Base-by-base conservation (phyloP, 768 basidiomycete species). In the Postia placenta region DNA sequence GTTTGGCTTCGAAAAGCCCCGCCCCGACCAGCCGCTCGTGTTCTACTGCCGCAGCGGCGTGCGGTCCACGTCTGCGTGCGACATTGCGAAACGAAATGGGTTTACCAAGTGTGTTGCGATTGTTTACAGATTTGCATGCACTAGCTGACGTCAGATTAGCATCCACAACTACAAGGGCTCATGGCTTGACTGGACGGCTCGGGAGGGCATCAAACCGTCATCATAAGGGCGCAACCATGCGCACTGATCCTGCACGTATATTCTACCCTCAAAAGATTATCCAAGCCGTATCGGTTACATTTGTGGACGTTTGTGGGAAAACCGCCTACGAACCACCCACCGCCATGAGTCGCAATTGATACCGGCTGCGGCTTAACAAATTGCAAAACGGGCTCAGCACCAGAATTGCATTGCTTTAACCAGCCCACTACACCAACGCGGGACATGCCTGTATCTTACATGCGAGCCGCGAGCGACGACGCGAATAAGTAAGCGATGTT, bases 21-120 rank as follows among this genome's bases (percentile, higher is more conserved):
- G 62, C 52, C 75, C 70, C 56, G 64, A 73, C 47, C 87, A 94
- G 59, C 85, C 89, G 59, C 68, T 96, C 27, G 80, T 86, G 25
- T 92, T 94, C 64, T 95, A 92, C 68, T 97, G 94, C 66, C 76
- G 92, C 42, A 91, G 90, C 48, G 94, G 94, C 11, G 81, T 80
- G 65, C 76, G 94, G 42, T 89, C 89, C 52, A 73, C 84, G 2
- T 80, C 84, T 11, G 94, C 94, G 2, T 74, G 84, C 47, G 90
- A 95, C 60, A 75, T 88, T 37, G 89, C 91, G 0, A 82, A 80
- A 59, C 70, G 87, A 53, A 86, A 84, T 60, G 92, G 93, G 4
- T 96, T 78, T 58, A 80, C 72, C 45, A 89, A 89, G 90, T 91
- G 59, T 40, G 84, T 67, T 11, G 17, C 26, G 2, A 40, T 38